A percentile compares a stretch with the other conserved stretches of the same genome.
Conservation (phyloP, 2,329 filamentous ascomycete species). For the Paracamarosporium sp. region DNA sequence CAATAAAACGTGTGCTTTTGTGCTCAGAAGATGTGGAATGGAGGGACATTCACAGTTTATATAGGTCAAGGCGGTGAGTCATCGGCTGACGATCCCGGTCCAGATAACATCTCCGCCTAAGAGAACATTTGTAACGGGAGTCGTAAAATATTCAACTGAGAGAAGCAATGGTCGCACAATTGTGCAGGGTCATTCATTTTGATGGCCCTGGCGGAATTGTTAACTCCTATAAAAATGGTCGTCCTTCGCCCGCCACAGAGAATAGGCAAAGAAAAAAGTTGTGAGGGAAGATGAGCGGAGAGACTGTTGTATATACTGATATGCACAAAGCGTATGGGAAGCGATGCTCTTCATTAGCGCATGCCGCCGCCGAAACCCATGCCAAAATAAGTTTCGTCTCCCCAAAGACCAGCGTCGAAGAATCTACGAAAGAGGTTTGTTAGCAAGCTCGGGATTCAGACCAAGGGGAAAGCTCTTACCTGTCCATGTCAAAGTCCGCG, state of each 20-base stretch:
- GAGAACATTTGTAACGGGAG: background rate
- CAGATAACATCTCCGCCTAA: background rate
- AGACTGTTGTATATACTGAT: background rate
- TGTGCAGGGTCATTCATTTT: too few relatives aligned
- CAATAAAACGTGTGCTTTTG: too few relatives aligned
- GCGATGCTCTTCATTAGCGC: conserved; percentile 5
- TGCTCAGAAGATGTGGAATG: background rate
- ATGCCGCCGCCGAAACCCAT: conserved; percentile 35
- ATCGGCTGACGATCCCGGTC: background rate
- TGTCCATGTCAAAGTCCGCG: conserved; percentile 41
- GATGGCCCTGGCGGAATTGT: too few relatives aligned
- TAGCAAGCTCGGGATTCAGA: background rate
- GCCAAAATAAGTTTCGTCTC: conserved; percentile 31
- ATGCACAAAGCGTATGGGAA: too few relatives aligned
- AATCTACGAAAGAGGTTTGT: conserved; percentile 12
- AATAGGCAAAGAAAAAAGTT: background rate
- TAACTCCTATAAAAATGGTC: background rate
- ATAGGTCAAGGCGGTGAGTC: background rate
- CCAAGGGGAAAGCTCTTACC: background rate
- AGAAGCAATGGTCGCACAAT: too few relatives aligned
- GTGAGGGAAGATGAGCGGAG: background rate
- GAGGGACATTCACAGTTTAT: too few relatives aligned
- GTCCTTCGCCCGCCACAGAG: background rate
- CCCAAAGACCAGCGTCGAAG: conserved; percentile 42
- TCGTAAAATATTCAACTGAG: too few relatives aligned